These are phyloP conservation scores for Curvularia verruculosa DNA, from an alignment of 2,329 filamentous ascomycete genomes.

Conservation along the genomic window DNA sequence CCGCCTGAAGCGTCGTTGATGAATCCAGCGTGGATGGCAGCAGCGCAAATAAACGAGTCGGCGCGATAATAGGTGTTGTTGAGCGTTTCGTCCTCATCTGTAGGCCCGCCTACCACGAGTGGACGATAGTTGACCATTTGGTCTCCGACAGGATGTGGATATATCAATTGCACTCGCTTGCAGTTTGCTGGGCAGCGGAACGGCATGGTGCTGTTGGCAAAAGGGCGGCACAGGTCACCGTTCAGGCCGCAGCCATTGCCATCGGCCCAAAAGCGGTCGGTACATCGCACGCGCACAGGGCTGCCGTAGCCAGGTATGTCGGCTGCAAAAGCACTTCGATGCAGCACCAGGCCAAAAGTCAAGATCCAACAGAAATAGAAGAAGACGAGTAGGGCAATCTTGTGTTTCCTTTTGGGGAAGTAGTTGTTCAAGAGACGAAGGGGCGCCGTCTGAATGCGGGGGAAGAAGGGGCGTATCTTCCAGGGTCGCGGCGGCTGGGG, in stretches of 20 bases:
- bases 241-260: constrained; percentile 77
- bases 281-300: constrained; percentile 70
- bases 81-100: constrained; percentile 47
- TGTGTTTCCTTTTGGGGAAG: constrained; percentile 65
- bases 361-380: constrained; percentile 72
- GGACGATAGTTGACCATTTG: constrained; percentile 63
- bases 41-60: constrained; percentile 85
- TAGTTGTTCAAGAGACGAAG: constrained; percentile 67
- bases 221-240: constrained; percentile 76
- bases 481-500: constrained; percentile 57
- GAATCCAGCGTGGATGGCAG: constrained; percentile 83
- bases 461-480: constrained; percentile 63
- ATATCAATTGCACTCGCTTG: constrained; percentile 67
- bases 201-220: constrained; percentile 70
- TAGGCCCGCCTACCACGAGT: constrained; percentile 62
- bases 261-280: constrained; percentile 69
- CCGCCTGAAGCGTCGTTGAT: constrained; percentile 74
- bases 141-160: constrained; percentile 76
- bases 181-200: constrained; percentile 80
- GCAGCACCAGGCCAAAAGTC: constrained; percentile 71
- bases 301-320: constrained; percentile 72
- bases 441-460: constrained; percentile 70
- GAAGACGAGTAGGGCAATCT: constrained; percentile 62
- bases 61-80: constrained; percentile 74
- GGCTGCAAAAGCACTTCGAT: constrained; percentile 63